Evolutionary conservation across 345 rosid species (phyloP).

Genomic region (Bruguiera gymnorhiza): DNA sequence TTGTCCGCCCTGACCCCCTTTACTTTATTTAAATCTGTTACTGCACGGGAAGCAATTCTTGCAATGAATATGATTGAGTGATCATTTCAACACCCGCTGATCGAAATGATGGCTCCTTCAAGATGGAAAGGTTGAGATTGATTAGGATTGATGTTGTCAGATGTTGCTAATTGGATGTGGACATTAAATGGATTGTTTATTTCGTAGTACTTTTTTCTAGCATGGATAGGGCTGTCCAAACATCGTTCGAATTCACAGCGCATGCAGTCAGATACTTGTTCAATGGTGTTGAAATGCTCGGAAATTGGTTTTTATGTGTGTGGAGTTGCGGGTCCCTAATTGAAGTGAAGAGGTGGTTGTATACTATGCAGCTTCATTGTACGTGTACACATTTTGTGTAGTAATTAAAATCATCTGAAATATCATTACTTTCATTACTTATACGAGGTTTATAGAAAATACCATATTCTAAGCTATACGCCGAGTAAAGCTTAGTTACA

Average conservation of each 20-base stretch:
- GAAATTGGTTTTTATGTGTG: constrained; percentile 6
- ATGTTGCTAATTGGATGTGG: background rate
- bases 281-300: constrained; percentile 4
- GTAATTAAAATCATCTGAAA: no score
- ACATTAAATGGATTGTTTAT: constrained; percentile 6
- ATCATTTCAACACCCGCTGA: constrained; percentile 8
- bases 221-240: constrained; percentile 5
- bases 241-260: background rate
- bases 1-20: constrained; percentile 11
- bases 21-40: constrained; percentile 16
- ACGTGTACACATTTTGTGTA: no score
- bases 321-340: constrained; percentile 1
- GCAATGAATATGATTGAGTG: constrained; percentile 21
- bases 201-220: constrained; percentile 10
- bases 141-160: no score
- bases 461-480: no score
- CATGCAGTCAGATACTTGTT: constrained; percentile 5
- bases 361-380: background rate
- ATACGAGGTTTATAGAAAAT: no score
- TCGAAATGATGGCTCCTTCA: constrained; percentile 10
- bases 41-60: constrained; percentile 15
- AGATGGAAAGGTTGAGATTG: constrained; percentile 18
- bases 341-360: background rate
- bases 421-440: no score
- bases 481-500: no score